Evolutionary conservation across 306 rosid genomes (phyloP).

Genomic region (Trifolium pratense): DNA sequence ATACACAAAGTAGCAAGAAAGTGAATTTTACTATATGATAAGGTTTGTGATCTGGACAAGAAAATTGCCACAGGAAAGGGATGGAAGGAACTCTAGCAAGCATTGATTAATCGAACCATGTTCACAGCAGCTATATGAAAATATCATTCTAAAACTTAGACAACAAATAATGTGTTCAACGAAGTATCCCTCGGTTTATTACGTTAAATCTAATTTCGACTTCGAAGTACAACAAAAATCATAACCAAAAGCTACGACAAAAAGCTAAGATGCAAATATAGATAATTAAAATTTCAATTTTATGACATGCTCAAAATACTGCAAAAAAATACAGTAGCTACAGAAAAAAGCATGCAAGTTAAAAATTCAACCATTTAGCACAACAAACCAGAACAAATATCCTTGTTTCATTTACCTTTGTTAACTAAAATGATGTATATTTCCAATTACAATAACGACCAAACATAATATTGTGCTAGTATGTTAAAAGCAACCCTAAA

Average conservation of each 20-base stretch:
- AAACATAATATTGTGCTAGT: not conserved
- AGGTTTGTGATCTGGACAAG: slow-evolving; percentile 14
- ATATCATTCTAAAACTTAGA: not conserved
- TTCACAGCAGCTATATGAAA: not conserved
- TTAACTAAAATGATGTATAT: slow-evolving; percentile 14
- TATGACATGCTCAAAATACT: slow-evolving; percentile 6
- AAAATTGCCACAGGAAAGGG: not conserved
- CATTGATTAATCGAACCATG: not conserved
- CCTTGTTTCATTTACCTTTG: not conserved
- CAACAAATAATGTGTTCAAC: not conserved
- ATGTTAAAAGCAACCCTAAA: slow-evolving; percentile 2
- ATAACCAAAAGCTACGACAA: not conserved
- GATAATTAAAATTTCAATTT: not conserved
- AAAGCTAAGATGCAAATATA: slow-evolving; percentile 6
- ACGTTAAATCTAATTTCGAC: not conserved
- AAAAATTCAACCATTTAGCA: not conserved
- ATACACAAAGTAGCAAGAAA: slow-evolving; percentile 21
- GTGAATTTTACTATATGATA: slow-evolving; percentile 1
- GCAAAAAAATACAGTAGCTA: slow-evolving; percentile 8
- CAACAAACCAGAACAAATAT: slow-evolving; percentile 1
- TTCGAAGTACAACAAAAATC: not conserved
- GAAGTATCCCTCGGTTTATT: not conserved
- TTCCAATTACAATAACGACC: not conserved
- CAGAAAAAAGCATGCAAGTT: not conserved
- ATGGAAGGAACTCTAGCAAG: not conserved